Conservation (phyloP, 805 yeast genomes). For the Starmerella bacillaris region DNA sequence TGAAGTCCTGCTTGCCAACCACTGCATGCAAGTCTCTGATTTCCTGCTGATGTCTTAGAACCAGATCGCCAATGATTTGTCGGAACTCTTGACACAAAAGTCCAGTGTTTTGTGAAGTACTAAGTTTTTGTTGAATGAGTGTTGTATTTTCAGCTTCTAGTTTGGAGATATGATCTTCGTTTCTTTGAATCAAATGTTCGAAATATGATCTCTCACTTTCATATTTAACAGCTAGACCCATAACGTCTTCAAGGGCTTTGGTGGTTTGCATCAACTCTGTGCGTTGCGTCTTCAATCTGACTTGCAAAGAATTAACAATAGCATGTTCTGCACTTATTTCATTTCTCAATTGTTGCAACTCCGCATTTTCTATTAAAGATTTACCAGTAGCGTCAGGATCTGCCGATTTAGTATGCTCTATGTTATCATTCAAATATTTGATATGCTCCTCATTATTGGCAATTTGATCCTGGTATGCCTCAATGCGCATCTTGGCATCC, state of each 20-base stretch:
- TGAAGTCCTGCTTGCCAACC: background rate
- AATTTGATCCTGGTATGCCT: slow-evolving; percentile 12
- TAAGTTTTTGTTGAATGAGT: slow-evolving; percentile 7
- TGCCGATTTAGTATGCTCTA: background rate
- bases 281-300: slow-evolving; percentile 19
- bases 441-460: slow-evolving; percentile 12
- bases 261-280: slow-evolving; percentile 21
- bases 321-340: slow-evolving; percentile 11
- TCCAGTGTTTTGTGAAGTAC: slow-evolving; percentile 15
- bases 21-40: slow-evolving; percentile 13
- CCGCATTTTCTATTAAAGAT: too few species aligned
- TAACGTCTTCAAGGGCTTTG: slow-evolving; percentile 23
- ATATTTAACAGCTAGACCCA: slow-evolving; percentile 23
- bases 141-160: slow-evolving; percentile 16
- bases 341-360: slow-evolving; percentile 1
- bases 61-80: slow-evolving; percentile 19
- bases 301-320: slow-evolving; percentile 18
- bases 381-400: background rate
- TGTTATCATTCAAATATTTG: slow-evolving; percentile 2
- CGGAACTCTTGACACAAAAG: slow-evolving; percentile 23
- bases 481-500: slow-evolving; percentile 8
- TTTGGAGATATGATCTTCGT: slow-evolving; percentile 18
- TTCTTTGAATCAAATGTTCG: slow-evolving; percentile 10
- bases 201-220: slow-evolving; percentile 19
- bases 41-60: slow-evolving; percentile 18